These are phyloP conservation scores for Taiozyma sp. DNA, from an alignment of 1,139 yeast genomes.

Conservation along the genomic window DNA sequence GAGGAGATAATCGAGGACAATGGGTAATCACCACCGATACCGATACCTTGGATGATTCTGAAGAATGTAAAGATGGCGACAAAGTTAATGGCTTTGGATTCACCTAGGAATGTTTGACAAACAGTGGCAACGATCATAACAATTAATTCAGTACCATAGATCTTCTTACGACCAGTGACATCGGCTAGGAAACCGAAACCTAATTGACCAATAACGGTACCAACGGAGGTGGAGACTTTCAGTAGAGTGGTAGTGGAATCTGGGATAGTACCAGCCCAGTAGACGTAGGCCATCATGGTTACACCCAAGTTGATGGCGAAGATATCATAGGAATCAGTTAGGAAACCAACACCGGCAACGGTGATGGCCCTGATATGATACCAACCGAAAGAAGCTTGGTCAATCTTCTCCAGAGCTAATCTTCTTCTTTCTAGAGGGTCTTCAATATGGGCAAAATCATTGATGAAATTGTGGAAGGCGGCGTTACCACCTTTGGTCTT, in stretches of 20 bases:
- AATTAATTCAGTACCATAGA: slow-evolving; percentile 83
- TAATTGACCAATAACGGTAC: slow-evolving; percentile 91
- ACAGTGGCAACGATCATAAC: slow-evolving; percentile 78
- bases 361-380: slow-evolving; percentile 81
- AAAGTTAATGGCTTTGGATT: slow-evolving; percentile 65
- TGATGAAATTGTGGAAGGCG: slow-evolving; percentile 83
- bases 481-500: slow-evolving; percentile 76
- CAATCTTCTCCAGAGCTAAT: slow-evolving; percentile 84
- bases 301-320: slow-evolving; percentile 84
- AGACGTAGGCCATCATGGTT: slow-evolving; percentile 70
- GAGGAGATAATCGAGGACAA: slow-evolving; percentile 89
- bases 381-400: slow-evolving; percentile 83
- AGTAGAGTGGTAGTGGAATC: slow-evolving; percentile 66
- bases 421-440: slow-evolving; percentile 91
- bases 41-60: slow-evolving; percentile 87
- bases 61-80: slow-evolving; percentile 69
- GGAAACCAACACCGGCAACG: slow-evolving; percentile 93
- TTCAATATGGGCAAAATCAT: slow-evolving; percentile 77
- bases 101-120: slow-evolving; percentile 69
- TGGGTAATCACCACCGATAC: slow-evolving; percentile 99
- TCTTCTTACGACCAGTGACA: slow-evolving; percentile 78
- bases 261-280: slow-evolving; percentile 64
- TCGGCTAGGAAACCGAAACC: slow-evolving; percentile 87
- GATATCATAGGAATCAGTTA: slow-evolving; percentile 90
- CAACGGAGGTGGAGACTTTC: slow-evolving; percentile 88